phyloP scores from a whole-genome alignment of 2,329 filamentous ascomycete species.

The Ascochyta viciae-villosae region DNA sequence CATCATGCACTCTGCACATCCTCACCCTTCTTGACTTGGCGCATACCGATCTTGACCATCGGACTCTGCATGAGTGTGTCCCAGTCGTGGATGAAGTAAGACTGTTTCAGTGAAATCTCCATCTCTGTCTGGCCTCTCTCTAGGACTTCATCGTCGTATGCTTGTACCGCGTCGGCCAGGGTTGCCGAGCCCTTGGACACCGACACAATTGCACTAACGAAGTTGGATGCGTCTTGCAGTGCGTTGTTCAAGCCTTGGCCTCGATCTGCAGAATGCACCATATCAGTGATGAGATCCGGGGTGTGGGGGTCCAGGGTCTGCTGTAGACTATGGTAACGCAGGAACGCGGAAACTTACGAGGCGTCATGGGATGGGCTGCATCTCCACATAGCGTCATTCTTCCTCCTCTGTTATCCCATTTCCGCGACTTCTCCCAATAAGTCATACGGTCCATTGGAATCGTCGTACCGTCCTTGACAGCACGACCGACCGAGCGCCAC shows the following conservation, averaged over 20 bases:
- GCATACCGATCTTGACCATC: constrained; percentile 36
- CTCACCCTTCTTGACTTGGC: constrained; percentile 19
- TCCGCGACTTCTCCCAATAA: constrained; percentile 38
- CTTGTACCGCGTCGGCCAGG: constrained; percentile 29
- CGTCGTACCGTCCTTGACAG: constrained; percentile 27
- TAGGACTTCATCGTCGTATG: constrained; percentile 48
- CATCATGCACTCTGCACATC: constrained; percentile 7
- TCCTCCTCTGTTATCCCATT: constrained; percentile 43
- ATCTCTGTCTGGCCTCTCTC: constrained; percentile 55
- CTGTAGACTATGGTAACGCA: constrained; percentile 10
- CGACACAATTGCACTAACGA: constrained; percentile 26
- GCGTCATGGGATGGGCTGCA: constrained; percentile 50
- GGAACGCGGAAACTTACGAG: constrained; percentile 26
- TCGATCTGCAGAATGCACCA: constrained; percentile 31
- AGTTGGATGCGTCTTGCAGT: constrained; percentile 38
- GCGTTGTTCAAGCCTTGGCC: constrained; percentile 48
- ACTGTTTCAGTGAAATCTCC: constrained; percentile 52
- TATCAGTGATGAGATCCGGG: constrained; percentile 14
- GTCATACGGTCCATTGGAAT: constrained; percentile 40
- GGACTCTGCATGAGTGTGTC: constrained; percentile 37
- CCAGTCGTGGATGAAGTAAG: constrained; percentile 56
- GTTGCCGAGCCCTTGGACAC: constrained; percentile 13
- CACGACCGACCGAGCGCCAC: constrained; percentile 36
- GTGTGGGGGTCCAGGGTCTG: constrained; percentile 17
- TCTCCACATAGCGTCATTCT: constrained; percentile 47